Evolutionary conservation across 805 yeast species (phyloP), one percentile per base, ranked within the genome.

Genomic region (Torulaspora indica): DNA sequence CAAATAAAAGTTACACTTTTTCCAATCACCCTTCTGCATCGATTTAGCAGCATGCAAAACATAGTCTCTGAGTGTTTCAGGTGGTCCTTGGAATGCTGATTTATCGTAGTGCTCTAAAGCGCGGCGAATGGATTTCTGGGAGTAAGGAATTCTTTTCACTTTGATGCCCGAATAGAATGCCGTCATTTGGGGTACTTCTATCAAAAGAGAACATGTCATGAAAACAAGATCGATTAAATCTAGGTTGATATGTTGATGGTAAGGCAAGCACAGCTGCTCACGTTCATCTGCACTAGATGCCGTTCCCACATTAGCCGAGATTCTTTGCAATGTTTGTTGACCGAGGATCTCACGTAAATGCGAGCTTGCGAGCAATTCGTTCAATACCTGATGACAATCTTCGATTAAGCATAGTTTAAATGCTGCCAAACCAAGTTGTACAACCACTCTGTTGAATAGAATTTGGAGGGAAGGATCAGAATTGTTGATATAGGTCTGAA

Each of bases 171-270:
- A 64, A 38, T 75, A 76, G 43, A 80, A 72, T 53, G 85, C 82
- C 23, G 95, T 95, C 72, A 88, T 79, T 61, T 78, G 80, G 29
- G 99, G 98, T 48, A 93, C 82, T 73, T 95, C 98, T 54, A 87
- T 78, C 62, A 93, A 77, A 68, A 93, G 73, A 24, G 95, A 86
- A 46, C 87, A 75, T 9, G 98, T 93, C 74, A 89, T 78, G 75
- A 84, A 91, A 38, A 87, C 95, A 64, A 95, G 85, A 70, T 93
- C 98, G 54, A 93, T 76, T 60, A 93, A 79, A 73, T 95, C 98
- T 57, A 91, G 74, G 70, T 93, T 93, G 67, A 93, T 91, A 71
- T 93, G 99, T 85, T 88, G 89, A 71, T 93, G 98, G 83, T 85
- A 93, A 47, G 99, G 99, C 64, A 93, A 75, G 64, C 89, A 77